Base-by-base conservation (phyloP, 108 stramenopile species). In the Nitzschia inconspicua region DNA sequence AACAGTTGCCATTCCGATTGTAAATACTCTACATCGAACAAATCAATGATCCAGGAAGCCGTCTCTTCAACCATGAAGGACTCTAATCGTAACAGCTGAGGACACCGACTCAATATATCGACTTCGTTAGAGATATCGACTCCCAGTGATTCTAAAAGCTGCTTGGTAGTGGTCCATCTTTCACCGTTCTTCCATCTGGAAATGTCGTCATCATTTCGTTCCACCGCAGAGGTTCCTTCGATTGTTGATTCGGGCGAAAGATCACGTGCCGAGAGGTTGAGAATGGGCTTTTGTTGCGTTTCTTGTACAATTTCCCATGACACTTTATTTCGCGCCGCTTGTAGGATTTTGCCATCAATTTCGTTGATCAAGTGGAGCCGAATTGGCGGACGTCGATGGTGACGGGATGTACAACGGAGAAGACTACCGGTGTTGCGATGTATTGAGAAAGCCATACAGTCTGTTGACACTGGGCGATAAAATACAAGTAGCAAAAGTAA, bases 261-360 rank as follows among this genome's bases (percentile, higher is more conserved):
- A 25, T 44, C 25, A 11, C 49, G 28, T 4, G 31, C 22, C 3
- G 71, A 72, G 20, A 72, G 47, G 53, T 72, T 39, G 18, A 72
- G 27, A 29, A 72, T 32, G 10, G 71, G 71, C 6, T 56, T 43
- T 31, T 29, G 1, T 6, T 22, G 41, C 22, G 30, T 22, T 36
- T 63, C 66, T 44, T 63, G 39, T n/a, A 42, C 25, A 3, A n/a
- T 25, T 44, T 74, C 66, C 73, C 73, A 74, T 10, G 36, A 1
- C 37, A 74, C 46, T 35, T 67, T 67, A n/a, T 41, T 44, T 19
- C 40, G 20, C 0, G 65, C 64, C 11, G 57, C 39, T 20, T 51
- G 50, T 6, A 66, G 28, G 43, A 58, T 32, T 10, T 54, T 24
- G 14, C 11, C 44, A 11, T 47, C 55, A 14, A 43, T 30, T 27